These are phyloP conservation scores for Venturia oleaginea DNA, from an alignment of 2,329 filamentous ascomycete genomes.

Conservation along the genomic window DNA sequence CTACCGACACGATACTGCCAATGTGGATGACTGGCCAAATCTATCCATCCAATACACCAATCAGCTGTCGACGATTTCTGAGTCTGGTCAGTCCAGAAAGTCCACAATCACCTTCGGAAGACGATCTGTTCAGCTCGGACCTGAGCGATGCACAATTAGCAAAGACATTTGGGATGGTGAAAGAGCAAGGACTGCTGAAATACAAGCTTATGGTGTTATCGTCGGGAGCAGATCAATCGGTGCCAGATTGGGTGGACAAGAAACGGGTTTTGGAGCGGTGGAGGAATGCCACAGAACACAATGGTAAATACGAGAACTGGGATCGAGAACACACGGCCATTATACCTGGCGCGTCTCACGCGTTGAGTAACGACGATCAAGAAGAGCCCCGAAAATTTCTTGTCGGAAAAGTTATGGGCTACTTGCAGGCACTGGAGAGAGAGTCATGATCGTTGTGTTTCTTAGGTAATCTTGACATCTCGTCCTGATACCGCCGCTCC, in stretches of 20 bases:
- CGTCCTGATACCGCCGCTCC: no score
- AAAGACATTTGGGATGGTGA: conserved; percentile 57
- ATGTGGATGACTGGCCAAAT: conserved; percentile 17
- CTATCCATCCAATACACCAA: conserved; percentile 21
- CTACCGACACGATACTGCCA: conserved; percentile 40
- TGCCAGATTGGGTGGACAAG: conserved; percentile 52
- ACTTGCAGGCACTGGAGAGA: conserved; percentile 26
- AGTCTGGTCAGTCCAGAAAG: conserved; percentile 37
- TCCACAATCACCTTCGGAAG: conserved; percentile 52
- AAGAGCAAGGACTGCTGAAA: conserved; percentile 44
- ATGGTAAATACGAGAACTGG: conserved; percentile 36
- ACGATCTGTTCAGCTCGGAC: conserved; percentile 81
- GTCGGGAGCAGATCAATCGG: conserved; percentile 56
- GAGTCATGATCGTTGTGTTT: neutral
- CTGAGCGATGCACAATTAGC: conserved; percentile 49
- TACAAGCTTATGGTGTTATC: conserved; percentile 51
- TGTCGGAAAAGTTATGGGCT: conserved; percentile 41
- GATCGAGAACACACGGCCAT: conserved; percentile 37
- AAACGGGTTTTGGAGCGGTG: conserved; percentile 49
- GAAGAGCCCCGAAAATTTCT: conserved; percentile 41
- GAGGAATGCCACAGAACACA: conserved; percentile 35
- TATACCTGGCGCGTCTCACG: conserved; percentile 42
- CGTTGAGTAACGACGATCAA: conserved; percentile 40
- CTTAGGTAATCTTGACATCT: no score
- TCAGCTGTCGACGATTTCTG: conserved; percentile 21